phyloP scores from a whole-genome alignment of 257 asterid species.

The Ballota nigra region DNA sequence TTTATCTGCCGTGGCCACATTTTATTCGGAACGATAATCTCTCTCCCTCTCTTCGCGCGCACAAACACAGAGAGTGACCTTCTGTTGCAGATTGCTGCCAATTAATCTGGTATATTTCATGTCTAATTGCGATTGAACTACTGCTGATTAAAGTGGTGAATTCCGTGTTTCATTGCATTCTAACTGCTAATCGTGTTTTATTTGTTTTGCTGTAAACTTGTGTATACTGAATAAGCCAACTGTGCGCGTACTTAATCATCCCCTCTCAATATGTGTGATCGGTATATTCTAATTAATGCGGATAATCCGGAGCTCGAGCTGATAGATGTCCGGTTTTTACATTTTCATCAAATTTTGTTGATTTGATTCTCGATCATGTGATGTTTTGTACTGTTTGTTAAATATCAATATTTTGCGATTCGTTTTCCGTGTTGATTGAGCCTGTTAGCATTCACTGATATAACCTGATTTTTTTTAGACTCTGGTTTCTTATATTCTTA shows the following conservation, averaged over 20 bases:
- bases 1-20: background rate
- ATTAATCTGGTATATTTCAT: constrained; percentile 16
- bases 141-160: constrained; percentile 10
- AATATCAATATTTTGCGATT: background rate
- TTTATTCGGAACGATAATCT: background rate
- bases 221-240: background rate
- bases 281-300: background rate
- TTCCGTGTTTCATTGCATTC: background rate
- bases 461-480: background rate
- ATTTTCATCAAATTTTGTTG: background rate
- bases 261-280: background rate
- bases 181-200: background rate
- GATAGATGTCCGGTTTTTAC: background rate
- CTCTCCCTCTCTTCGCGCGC: background rate
- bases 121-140: background rate
- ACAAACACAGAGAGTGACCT: background rate
- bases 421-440: background rate
- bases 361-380: background rate
- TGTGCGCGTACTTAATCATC: background rate
- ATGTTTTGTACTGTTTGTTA: background rate
- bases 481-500: background rate
- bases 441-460: background rate
- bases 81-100: background rate
- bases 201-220: constrained; percentile 6
- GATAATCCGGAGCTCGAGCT: background rate